Base-by-base conservation (phyloP, 2,329 filamentous ascomycete genomes). In the Talaromyces sp. region DNA sequence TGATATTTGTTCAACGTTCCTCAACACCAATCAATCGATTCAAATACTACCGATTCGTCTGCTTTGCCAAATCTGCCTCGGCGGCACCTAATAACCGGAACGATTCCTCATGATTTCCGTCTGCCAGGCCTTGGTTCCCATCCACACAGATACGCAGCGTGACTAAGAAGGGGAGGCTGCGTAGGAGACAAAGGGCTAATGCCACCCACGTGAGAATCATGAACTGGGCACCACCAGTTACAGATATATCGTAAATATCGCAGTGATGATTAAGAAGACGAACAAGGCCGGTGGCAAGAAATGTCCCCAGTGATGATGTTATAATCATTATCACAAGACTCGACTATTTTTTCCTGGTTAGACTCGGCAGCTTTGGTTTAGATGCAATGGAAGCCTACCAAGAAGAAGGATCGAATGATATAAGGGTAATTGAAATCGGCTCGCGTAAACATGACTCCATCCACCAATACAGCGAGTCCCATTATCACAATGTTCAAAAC, bases 271-370 rank as follows among this genome's bases (percentile, higher is more conserved):
- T 61, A 28, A 57, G 44, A n/a, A 61, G 23, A 23, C 28, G 27
- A 33, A 61, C 54, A 30, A 57, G 57, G 3, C 44, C 44, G 9
- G 8, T 56, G 9, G 12, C 42, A 2, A 53, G 16, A 16, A 61
- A 53, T 12, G 54, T 57, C n/a, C 27, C 36, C 33, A 54, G 23
- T 6, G 28, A 7, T 6, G 47, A 34, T 8, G 54, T 44, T 31
- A 54, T 54, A 28, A 31, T 47, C 59, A 61, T 61, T 6, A 61
- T 57, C 0, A 53, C 4, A 3, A 61, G 34, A 30, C 54, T 61
- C 34, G 33, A 9, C 59, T 61, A 34, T 4, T 18, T 0, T 5
- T 3, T 33, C 33, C 18, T 7, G 34, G 34, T 27, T 33, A 18
- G 18, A 2, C 30, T 2, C n/a, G 14, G 7, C 12, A 1, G 1